Evolutionary conservation across 805 yeast species (phyloP).

Genomic region (Kregervanrija fluxuum): DNA sequence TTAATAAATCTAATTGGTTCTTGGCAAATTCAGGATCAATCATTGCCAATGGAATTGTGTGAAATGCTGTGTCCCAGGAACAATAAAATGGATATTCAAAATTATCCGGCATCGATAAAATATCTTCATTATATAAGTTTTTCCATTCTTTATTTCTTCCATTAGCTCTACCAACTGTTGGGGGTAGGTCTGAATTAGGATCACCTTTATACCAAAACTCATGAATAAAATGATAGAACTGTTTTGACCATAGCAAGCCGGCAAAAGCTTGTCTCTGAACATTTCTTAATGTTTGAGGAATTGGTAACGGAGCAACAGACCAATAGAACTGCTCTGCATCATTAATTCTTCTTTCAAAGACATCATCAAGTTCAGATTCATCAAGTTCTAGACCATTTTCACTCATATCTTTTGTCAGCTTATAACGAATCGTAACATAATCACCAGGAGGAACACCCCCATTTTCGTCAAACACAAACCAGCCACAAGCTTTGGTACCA

Average conservation of each 20-base stretch:
- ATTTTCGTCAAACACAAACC: constrained; percentile 68
- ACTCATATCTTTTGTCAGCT: constrained; percentile 33
- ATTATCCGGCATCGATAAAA: constrained; percentile 85
- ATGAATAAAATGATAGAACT: constrained; percentile 80
- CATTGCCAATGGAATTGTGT: constrained; percentile 87
- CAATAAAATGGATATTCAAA: constrained; percentile 97
- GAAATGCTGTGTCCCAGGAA: constrained; percentile 96
- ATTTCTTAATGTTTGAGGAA: constrained; percentile 68
- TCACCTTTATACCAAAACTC: constrained; percentile 86
- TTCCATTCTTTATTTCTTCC: constrained; percentile 89
- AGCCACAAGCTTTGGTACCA: constrained; percentile 85
- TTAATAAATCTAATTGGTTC: constrained; percentile 74
- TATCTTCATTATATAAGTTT: constrained; percentile 81
- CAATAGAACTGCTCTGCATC: constrained; percentile 94
- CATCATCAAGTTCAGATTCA: constrained; percentile 65
- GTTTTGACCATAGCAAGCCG: constrained; percentile 90
- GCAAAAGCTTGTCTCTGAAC: constrained; percentile 93
- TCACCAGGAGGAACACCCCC: constrained; percentile 84
- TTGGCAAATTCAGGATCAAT: constrained; percentile 90
- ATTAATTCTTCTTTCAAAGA: constrained; percentile 62
- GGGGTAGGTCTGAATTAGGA: constrained; percentile 64
- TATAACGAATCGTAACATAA: constrained; percentile 77
- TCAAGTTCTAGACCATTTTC: constrained; percentile 41
- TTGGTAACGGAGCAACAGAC: constrained; percentile 79
- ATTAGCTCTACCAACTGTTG: constrained; percentile 73